phyloP scores from a whole-genome alignment of 345 rosid species.

The Corchorus olitorius region DNA sequence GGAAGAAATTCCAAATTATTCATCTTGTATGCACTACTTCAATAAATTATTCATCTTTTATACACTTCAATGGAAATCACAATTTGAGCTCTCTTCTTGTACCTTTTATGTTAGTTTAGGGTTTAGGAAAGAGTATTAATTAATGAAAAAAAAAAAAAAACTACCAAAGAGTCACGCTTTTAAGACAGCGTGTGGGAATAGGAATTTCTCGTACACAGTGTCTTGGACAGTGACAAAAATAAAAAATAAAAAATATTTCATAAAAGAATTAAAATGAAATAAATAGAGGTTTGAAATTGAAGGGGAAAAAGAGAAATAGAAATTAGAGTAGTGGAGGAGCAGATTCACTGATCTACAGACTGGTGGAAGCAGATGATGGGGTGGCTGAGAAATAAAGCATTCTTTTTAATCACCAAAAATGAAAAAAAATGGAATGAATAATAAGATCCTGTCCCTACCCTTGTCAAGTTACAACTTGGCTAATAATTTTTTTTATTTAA shows the following conservation, averaged over 20 bases:
- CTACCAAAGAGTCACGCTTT: not conserved
- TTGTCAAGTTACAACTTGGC: conserved; percentile 29
- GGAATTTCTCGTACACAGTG: conserved; percentile 13
- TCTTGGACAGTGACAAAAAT: conserved; percentile 15
- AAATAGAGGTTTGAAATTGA: not conserved
- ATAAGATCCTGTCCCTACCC: conserved; percentile 10
- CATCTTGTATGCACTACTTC: not conserved
- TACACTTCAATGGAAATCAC: not conserved
- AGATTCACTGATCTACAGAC: conserved; percentile 19
- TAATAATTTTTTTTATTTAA: not conserved
- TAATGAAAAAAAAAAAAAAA: not conserved
- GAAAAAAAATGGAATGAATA: no score
- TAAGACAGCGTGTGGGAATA: not conserved
- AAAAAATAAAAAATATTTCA: not conserved
- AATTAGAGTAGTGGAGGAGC: conserved; percentile 32
- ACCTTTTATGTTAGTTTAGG: no score
- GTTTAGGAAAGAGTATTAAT: not conserved
- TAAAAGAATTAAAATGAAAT: not conserved
- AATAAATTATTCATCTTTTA: not conserved
- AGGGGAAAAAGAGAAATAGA: not conserved
- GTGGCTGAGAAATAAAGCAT: conserved; percentile 7
- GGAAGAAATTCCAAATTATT: not conserved
- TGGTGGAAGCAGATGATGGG: conserved; percentile 18
- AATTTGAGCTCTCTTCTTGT: no score
- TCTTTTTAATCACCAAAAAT: not conserved